Conservation (phyloP, 345 rosid species). For the Melaleuca alternifolia region DNA sequence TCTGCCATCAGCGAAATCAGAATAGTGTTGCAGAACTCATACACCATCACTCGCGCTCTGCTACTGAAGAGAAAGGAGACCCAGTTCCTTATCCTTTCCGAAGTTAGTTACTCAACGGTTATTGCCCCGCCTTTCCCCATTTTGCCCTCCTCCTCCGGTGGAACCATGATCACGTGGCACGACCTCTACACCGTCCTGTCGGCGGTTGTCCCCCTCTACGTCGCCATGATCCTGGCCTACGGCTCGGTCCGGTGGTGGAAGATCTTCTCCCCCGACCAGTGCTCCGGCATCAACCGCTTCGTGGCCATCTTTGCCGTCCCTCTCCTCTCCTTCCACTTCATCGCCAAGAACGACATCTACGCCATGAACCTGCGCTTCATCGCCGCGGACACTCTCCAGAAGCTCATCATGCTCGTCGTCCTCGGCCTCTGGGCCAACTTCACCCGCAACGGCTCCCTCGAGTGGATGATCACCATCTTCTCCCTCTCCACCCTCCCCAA, state of each 20-base stretch:
- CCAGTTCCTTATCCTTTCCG: not conserved
- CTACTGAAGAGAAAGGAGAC: not conserved
- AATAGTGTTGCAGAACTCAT: not conserved
- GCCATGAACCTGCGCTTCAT: constrained; percentile 80
- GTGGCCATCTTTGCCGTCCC: constrained; percentile 96
- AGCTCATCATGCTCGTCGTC: constrained; percentile 52
- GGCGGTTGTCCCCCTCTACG: constrained; percentile 84
- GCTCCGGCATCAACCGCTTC: constrained; percentile 96
- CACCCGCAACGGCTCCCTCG: constrained; percentile 55
- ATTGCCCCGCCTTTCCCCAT: not conserved
- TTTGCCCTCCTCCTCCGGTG: not conserved
- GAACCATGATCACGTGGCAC: constrained; percentile 46
- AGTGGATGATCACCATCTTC: constrained; percentile 94
- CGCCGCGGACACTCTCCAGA: constrained; percentile 90
- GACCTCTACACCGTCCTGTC: constrained; percentile 89
- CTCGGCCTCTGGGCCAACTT: constrained; percentile 60
- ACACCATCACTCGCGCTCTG: not conserved
- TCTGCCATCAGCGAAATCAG: not conserved
- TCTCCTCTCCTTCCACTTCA: constrained; percentile 90
- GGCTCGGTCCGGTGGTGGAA: constrained; percentile 99
- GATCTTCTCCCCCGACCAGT: constrained; percentile 86
- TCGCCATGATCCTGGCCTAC: constrained; percentile 93
- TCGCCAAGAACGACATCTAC: constrained; percentile 71
- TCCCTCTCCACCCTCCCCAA: constrained; percentile 89
- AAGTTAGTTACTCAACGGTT: not conserved